A percentile compares a stretch with the other conserved stretches of the same genome.
phyloP scores from a whole-genome alignment of 2,329 filamentous ascomycete species.

The Sporothrix protearum region DNA sequence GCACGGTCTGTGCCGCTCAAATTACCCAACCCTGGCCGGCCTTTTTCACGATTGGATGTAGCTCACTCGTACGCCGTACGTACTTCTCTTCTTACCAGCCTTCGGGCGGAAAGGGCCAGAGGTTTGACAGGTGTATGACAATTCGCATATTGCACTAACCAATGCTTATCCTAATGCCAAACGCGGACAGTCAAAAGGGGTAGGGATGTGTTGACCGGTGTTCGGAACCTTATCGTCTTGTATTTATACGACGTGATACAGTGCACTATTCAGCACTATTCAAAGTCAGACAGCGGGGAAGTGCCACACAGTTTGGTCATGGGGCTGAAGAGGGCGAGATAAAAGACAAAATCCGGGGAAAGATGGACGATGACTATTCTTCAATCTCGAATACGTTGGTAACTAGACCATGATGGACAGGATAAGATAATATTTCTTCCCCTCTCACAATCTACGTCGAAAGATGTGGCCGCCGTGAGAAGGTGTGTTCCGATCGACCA shows the following conservation, averaged over 20 bases:
- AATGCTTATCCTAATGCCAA: background rate
- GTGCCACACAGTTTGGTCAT: background rate
- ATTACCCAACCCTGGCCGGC: background rate
- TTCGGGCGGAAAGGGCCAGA: background rate
- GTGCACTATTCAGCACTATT: too few relatives aligned
- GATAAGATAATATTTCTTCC: background rate
- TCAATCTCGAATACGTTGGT: background rate
- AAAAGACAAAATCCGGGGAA: background rate
- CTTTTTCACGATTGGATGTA: background rate
- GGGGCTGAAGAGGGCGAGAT: background rate
- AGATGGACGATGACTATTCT: background rate
- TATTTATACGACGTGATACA: too few relatives aligned
- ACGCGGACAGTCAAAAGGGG: background rate
- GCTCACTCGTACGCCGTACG: too few relatives aligned
- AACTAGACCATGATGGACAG: background rate
- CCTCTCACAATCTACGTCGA: too few relatives aligned
- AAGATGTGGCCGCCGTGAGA: too few relatives aligned
- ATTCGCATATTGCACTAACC: background rate
- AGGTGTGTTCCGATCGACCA: too few relatives aligned
- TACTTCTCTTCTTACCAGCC: background rate
- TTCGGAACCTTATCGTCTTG: background rate
- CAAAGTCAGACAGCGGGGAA: background rate
- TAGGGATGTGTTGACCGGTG: background rate
- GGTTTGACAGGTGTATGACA: background rate
- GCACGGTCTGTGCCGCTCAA: background rate